Evolutionary conservation across 208 protist genomes (phyloP).

Genomic region (Acanthamoeba royreba): DNA sequence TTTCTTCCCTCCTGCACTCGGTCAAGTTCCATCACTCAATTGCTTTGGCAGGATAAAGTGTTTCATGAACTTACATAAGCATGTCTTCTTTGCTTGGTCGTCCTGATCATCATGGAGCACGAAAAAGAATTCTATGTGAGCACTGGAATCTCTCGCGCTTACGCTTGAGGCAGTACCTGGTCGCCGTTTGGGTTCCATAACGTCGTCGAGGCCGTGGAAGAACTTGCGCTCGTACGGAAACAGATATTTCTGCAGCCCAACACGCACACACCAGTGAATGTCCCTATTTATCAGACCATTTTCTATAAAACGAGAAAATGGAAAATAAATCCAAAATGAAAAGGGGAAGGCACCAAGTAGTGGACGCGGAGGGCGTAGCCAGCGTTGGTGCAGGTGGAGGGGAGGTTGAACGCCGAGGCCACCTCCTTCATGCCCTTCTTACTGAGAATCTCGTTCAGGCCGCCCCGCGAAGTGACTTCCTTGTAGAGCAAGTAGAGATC

Average conservation of each 20-base stretch:
- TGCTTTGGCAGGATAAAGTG: no score
- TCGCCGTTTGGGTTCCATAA: not conserved
- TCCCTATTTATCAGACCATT: not conserved
- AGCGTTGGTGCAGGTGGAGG: conserved; percentile 25
- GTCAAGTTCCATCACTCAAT: no score
- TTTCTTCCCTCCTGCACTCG: not conserved
- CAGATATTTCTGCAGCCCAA: conserved; percentile 13
- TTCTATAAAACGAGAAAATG: not conserved
- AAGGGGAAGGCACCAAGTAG: conserved; percentile 39
- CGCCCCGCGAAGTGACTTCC: conserved; percentile 15
- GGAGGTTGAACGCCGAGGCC: not conserved
- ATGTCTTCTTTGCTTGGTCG: not conserved
- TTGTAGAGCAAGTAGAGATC: conserved; percentile 21
- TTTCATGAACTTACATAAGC: no score
- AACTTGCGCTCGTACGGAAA: conserved; percentile 25
- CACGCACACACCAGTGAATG: no score
- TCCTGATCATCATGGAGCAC: no score
- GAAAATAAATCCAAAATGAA: not conserved
- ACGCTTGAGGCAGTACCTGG: no score
- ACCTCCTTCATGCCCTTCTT: conserved; percentile 31
- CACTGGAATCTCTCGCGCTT: no score
- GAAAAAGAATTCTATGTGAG: no score
- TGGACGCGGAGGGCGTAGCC: conserved; percentile 20
- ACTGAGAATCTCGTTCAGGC: not conserved
- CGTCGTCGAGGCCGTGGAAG: not conserved